These are phyloP conservation scores for Thraustochytrium striatum DNA, from an alignment of 352 stramenopile species.

Conservation along the genomic window DNA sequence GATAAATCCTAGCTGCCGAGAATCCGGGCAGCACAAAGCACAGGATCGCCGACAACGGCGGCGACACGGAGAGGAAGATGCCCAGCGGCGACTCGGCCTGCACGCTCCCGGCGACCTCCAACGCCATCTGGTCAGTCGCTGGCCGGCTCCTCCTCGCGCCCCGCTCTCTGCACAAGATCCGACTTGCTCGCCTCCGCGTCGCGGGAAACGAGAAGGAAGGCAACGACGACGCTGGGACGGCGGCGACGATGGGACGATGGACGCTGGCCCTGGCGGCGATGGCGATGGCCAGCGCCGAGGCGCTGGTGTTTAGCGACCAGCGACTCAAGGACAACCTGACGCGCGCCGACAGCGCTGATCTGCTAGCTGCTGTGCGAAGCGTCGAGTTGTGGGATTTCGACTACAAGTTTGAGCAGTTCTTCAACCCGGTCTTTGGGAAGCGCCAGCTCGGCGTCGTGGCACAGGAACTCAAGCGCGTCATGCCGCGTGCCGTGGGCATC, in stretches of 20 bases:
- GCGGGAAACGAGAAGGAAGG: no score
- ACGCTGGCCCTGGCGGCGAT: not conserved
- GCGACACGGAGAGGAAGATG: not conserved
- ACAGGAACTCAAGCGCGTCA: conserved; percentile 23
- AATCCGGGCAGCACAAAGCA: conserved; percentile 35
- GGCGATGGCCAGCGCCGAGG: not conserved
- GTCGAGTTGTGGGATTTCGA: conserved; percentile 46
- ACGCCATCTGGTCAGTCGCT: no score
- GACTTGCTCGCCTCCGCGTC: no score
- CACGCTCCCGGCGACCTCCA: no score
- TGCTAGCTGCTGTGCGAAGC: conserved; percentile 11
- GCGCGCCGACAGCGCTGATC: not conserved
- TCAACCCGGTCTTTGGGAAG: conserved; percentile 49
- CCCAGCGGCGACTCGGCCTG: conserved; percentile 12
- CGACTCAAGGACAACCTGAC: conserved; percentile 39
- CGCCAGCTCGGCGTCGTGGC: conserved; percentile 47
- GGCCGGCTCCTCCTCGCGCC: no score
- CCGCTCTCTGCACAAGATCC: no score
- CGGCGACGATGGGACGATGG: not conserved
- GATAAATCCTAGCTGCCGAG: conserved; percentile 24
- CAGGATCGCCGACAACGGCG: not conserved
- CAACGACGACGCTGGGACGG: no score
- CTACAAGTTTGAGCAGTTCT: conserved; percentile 47
- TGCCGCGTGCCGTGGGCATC: conserved; percentile 35
- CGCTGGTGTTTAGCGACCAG: conserved; percentile 5